These are phyloP conservation scores for Rhodamnia rubescens DNA, from an alignment of 345 rosid species.

Conservation along the genomic window DNA sequence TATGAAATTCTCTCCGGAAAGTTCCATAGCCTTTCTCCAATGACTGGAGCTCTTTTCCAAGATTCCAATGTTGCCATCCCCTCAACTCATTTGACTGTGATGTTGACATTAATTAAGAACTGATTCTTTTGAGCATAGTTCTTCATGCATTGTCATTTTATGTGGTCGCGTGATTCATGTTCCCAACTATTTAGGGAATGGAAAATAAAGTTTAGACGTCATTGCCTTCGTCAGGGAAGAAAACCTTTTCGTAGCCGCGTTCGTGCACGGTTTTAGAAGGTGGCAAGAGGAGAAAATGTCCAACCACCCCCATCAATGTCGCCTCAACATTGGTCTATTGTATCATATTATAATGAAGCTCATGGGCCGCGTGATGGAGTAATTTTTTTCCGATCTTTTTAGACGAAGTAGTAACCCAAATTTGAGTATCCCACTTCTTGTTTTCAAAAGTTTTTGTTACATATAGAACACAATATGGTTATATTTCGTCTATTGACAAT, in stretches of 20 bases:
- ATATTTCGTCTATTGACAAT: background rate
- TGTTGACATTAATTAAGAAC: background rate
- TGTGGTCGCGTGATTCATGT: background rate
- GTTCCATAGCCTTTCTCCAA: background rate
- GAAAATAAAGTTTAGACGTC: background rate
- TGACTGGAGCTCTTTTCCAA: background rate
- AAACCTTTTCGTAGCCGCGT: background rate
- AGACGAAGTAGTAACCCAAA: background rate
- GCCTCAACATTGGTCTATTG: background rate
- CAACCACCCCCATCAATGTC: background rate
- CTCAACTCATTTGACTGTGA: background rate
- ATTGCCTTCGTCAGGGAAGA: background rate
- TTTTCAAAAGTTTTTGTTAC: background rate
- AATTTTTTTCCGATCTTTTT: background rate
- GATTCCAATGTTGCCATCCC: background rate
- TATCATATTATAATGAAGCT: background rate
- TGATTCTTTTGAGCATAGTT: background rate
- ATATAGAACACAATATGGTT: background rate
- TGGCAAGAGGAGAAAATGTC: background rate
- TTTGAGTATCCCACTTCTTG: background rate
- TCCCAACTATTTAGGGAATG: background rate
- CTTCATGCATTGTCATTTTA: background rate
- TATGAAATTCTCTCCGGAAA: background rate
- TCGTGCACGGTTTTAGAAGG: background rate
- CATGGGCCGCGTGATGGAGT: background rate